These are phyloP conservation scores for Saxophila tyrrhenica DNA, from an alignment of 495 filamentous ascomycete species.

Conservation along the genomic window DNA sequence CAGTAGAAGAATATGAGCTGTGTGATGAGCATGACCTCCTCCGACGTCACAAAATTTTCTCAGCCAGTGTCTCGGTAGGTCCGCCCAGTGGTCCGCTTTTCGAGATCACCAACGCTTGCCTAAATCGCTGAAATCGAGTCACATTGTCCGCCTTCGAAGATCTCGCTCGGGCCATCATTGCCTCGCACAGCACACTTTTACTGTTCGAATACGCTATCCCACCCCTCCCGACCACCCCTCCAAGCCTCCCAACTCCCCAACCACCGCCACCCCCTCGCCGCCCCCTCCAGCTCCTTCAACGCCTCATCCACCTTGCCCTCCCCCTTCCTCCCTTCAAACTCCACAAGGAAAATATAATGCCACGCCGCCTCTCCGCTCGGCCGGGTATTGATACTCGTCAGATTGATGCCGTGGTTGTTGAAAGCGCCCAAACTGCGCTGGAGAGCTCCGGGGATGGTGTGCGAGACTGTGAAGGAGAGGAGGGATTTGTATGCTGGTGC, in stretches of 20 bases:
- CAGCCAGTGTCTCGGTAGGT: not conserved
- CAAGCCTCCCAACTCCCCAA: slow-evolving; percentile 27
- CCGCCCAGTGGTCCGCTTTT: no score
- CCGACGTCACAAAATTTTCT: no score
- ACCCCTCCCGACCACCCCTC: not conserved
- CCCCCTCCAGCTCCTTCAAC: slow-evolving; percentile 31
- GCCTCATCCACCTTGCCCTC: slow-evolving; percentile 42
- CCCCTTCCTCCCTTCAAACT: slow-evolving; percentile 54
- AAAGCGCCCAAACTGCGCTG: slow-evolving; percentile 73
- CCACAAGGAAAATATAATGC: slow-evolving; percentile 92
- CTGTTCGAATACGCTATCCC: no score
- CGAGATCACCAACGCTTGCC: no score
- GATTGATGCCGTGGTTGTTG: slow-evolving; percentile 55
- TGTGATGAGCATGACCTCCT: no score
- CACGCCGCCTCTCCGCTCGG: slow-evolving; percentile 66
- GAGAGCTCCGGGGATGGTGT: slow-evolving; percentile 65
- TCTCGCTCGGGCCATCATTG: no score
- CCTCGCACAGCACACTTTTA: no score
- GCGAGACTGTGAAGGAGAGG: slow-evolving; percentile 69
- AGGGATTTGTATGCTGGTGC: slow-evolving; percentile 49
- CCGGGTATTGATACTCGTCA: slow-evolving; percentile 82
- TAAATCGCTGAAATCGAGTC: no score
- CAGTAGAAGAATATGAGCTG: not conserved
- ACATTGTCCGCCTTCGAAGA: no score
- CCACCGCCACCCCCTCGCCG: slow-evolving; percentile 25